A percentile compares a stretch with the other conserved stretches of the same genome.
Conservation (phyloP, 1,284 basidiomycete species). For the Anthracocystis walkeri region DNA sequence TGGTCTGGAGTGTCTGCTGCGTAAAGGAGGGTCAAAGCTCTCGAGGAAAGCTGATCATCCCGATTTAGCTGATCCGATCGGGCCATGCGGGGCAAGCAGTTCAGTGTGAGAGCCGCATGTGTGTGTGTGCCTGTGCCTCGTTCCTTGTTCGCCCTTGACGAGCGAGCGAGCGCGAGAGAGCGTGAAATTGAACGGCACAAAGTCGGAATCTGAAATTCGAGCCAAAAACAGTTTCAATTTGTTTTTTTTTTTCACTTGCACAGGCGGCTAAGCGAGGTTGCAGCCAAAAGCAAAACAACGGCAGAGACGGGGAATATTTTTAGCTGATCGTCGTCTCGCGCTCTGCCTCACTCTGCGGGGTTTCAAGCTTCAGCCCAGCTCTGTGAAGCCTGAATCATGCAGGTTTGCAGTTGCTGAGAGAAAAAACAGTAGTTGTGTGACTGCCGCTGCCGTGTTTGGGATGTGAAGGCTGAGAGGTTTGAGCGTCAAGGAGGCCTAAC, state of each 20-base stretch:
- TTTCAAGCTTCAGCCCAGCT: slow-evolving; percentile 15
- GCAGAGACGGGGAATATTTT: slow-evolving; percentile 22
- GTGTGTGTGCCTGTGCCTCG: background rate
- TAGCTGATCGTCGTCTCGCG: slow-evolving; percentile 6
- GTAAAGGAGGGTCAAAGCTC: too few species aligned
- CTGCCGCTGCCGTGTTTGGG: slow-evolving; percentile 5
- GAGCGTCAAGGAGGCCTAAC: slow-evolving; percentile 1
- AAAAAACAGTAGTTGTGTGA: background rate
- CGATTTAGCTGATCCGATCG: too few species aligned
- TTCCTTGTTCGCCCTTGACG: too few species aligned
- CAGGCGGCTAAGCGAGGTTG: slow-evolving; percentile 9
- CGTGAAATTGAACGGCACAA: slow-evolving; percentile 8
- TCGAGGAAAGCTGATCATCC: too few species aligned
- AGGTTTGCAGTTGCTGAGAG: background rate
- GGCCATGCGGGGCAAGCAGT: too few species aligned
- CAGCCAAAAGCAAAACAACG: background rate
- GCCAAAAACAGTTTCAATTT: too few species aligned
- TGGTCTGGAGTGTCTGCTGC: background rate
- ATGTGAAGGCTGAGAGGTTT: background rate
- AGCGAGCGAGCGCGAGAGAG: background rate
- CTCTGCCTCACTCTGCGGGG: slow-evolving; percentile 14
- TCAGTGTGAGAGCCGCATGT: background rate
- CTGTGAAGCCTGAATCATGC: background rate
- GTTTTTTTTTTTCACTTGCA: background rate
- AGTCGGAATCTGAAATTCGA: slow-evolving; percentile 10